Percentiles rank a stretch among this genome's conserved stretches.
Evolutionary conservation across 495 filamentous ascomycete genomes (phyloP).

Genomic region (Pyronema omphalodes): DNA sequence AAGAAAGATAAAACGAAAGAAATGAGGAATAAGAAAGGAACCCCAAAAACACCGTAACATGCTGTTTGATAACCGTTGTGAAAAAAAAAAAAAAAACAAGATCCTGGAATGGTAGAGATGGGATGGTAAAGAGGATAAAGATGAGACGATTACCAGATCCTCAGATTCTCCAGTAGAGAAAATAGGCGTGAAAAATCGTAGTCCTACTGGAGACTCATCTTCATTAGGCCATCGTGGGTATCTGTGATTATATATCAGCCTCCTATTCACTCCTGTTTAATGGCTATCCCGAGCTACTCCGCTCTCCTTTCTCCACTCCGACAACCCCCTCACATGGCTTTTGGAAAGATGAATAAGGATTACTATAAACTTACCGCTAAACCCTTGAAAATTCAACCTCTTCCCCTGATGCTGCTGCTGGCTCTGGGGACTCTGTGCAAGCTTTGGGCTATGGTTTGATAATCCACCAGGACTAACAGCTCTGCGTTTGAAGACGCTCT

Average conservation of each 20-base stretch:
- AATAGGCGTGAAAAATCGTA: neutral
- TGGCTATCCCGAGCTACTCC: too few species aligned
- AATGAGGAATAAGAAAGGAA: neutral
- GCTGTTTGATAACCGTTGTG: neutral
- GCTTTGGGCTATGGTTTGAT: slow-evolving; percentile 31
- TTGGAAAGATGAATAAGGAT: too few species aligned
- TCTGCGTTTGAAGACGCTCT: slow-evolving; percentile 72
- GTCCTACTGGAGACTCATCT: slow-evolving; percentile 75
- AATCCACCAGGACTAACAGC: slow-evolving; percentile 78
- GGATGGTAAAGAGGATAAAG: too few species aligned
- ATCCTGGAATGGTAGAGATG: too few species aligned
- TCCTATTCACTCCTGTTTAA: too few species aligned
- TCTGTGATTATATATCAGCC: slow-evolving; percentile 29
- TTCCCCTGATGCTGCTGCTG: slow-evolving; percentile 33
- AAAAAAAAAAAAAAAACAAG: neutral
- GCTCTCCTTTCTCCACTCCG: too few species aligned
- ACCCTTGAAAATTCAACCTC: slow-evolving; percentile 78
- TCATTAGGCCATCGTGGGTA: slow-evolving; percentile 88
- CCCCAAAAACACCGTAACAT: neutral
- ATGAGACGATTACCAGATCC: neutral
- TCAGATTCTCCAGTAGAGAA: neutral
- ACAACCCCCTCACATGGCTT: too few species aligned
- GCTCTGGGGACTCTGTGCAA: slow-evolving; percentile 17
- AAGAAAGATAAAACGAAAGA: neutral
- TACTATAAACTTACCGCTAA: slow-evolving; percentile 33